Evolutionary conservation across 768 basidiomycete species (phyloP), one percentile per base, ranked within the genome.

Genomic region (Boletus rex-veris): DNA sequence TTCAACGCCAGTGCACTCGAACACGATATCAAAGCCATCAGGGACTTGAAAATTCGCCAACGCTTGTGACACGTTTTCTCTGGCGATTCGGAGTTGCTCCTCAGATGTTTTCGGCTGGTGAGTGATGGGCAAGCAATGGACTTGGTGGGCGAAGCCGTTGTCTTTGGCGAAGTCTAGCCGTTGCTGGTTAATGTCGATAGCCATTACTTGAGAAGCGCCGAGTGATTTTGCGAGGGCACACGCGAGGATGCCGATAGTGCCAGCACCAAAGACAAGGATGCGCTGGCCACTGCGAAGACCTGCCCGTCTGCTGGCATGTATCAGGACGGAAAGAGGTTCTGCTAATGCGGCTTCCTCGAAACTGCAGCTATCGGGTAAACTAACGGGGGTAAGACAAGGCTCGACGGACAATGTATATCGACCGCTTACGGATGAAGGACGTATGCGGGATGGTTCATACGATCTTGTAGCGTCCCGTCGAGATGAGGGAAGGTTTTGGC

Each of bases 1-100:
- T 70, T 96, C 93, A 3, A 92, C 92, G 57, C 95, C 95, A 12
- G 93, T 94, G 73, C 95, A 98, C 71, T 98, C 95, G 64, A 95
- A 90, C 45, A 98, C 87, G 65, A 90, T 77, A 69, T 97, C 93
- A 72, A 92, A 96, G 30, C 96, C 96, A 26, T 91, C 85, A 21
- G 76, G 75, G 55, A 78, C 73, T 55, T 71, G 74, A 64, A 91
- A 89, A 49, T 76, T 69, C 45, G 73, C 64, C 53, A 92, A 75
- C 7, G 81, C 79, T 8, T 69, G 64, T 39, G 74, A 69, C 8
- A 81, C 75, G 58, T 71, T 79, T 54, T 84, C 82, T 68, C 82
- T 83, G n/a, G 85, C 84, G 7, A 74, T 75, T 46, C 77, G 76
- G 48, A 82, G 80, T 64, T 75, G 78, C 57, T 84, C 85, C 39